A percentile compares a stretch with the other conserved stretches of the same genome.
phyloP scores from a whole-genome alignment of 805 yeast species.

The Wickerhamomyces bovis region DNA sequence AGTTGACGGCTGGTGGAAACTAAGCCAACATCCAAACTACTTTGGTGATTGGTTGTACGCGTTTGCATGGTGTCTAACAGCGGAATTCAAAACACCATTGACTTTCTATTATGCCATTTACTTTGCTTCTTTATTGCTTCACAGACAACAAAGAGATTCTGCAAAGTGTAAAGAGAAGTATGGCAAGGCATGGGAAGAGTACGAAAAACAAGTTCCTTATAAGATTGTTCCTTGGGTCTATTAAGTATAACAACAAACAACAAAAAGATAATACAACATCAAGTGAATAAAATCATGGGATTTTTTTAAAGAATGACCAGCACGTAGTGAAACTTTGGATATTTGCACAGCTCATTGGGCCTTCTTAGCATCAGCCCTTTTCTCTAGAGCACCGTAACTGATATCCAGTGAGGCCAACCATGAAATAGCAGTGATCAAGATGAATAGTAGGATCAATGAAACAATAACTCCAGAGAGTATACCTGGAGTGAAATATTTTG shows the following conservation, averaged over 20 bases:
- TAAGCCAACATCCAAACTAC: constrained; percentile 89
- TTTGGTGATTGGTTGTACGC: constrained; percentile 94
- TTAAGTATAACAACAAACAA: too few species aligned
- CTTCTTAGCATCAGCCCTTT: constrained; percentile 34
- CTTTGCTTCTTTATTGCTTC: constrained; percentile 76
- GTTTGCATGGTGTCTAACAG: constrained; percentile 86
- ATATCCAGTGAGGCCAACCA: constrained; percentile 72
- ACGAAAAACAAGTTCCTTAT: constrained; percentile 76
- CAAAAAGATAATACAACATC: neutral
- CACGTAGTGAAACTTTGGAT: neutral
- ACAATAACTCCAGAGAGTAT: constrained; percentile 72
- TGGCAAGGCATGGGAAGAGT: constrained; percentile 80
- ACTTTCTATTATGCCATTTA: constrained; percentile 85
- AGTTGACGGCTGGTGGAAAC: constrained; percentile 94
- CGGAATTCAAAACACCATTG: constrained; percentile 73
- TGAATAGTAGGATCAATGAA: constrained; percentile 48
- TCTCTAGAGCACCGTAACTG: constrained; percentile 78
- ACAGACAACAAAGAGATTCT: constrained; percentile 89
- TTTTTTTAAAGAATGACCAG: neutral
- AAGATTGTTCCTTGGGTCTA: constrained; percentile 87
- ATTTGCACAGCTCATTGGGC: too few species aligned
- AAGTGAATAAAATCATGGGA: neutral
- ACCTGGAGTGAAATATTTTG: constrained; percentile 71
- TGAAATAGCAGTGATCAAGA: constrained; percentile 55
- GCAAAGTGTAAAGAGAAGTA: constrained; percentile 84